Evolutionary conservation across 2,329 filamentous ascomycete species (phyloP).

Genomic region (Teratosphaeria viscida): DNA sequence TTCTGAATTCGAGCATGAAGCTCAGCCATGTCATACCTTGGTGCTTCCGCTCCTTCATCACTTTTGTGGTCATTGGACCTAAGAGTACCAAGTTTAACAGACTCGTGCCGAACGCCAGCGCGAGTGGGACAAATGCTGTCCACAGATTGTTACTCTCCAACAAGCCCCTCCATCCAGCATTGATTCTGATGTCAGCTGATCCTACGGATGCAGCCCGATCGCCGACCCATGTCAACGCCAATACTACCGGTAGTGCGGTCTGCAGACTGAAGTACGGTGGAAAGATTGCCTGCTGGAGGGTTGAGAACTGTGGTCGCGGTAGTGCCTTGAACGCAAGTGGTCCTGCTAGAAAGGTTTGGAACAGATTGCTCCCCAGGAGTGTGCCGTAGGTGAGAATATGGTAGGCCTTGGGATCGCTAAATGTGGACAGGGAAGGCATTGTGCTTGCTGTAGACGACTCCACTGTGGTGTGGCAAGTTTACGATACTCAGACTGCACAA

Average conservation of each 20-base stretch:
- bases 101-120: slow-evolving; percentile 59
- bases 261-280: slow-evolving; percentile 84
- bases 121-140: slow-evolving; percentile 57
- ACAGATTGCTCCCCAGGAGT: slow-evolving; percentile 75
- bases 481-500: neutral
- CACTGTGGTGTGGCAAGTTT: neutral
- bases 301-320: slow-evolving; percentile 68
- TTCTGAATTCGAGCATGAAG: neutral
- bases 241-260: slow-evolving; percentile 58
- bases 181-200: slow-evolving; percentile 10
- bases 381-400: slow-evolving; percentile 69
- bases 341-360: slow-evolving; percentile 70
- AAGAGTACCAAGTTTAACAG: slow-evolving; percentile 60
- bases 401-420: slow-evolving; percentile 59
- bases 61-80: slow-evolving; percentile 62
- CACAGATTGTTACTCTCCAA: slow-evolving; percentile 51
- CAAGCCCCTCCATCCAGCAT: slow-evolving; percentile 28
- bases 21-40: slow-evolving; percentile 51
- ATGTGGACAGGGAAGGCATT: slow-evolving; percentile 37
- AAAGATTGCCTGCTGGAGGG: slow-evolving; percentile 71
- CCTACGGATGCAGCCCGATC: slow-evolving; percentile 26
- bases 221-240: slow-evolving; percentile 75
- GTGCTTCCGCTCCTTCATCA: slow-evolving; percentile 65
- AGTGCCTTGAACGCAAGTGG: slow-evolving; percentile 68
- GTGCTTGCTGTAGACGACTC: neutral